phyloP scores from a whole-genome alignment of 2,329 filamentous ascomycete species.

The Leptosphaerulina australis region DNA sequence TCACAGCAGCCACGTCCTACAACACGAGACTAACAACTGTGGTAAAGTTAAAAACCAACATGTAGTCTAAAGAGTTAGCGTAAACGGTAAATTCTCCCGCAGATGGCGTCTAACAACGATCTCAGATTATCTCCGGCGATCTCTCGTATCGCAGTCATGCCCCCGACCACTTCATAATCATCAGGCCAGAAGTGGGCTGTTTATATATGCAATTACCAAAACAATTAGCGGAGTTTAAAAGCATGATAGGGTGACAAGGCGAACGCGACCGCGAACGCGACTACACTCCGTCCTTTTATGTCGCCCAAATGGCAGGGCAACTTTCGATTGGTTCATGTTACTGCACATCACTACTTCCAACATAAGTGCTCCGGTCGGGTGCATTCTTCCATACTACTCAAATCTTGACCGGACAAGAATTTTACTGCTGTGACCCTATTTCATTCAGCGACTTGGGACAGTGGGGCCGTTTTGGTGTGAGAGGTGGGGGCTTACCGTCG shows the following conservation, averaged over 20 bases:
- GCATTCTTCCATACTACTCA: not conserved
- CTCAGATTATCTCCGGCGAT: not conserved
- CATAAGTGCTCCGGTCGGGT: not conserved
- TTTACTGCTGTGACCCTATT: not conserved
- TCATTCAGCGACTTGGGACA: not conserved
- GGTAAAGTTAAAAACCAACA: not conserved
- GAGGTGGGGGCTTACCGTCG: conserved; percentile 1
- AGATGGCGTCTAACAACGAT: not conserved
- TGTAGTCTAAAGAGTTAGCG: not conserved
- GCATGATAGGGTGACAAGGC: not conserved
- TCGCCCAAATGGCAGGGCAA: not conserved
- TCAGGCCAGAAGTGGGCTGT: conserved; percentile 9
- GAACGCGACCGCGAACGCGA: conserved; percentile 1
- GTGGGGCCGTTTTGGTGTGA: conserved; percentile 3
- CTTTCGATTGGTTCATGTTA: not conserved
- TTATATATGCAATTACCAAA: not conserved
- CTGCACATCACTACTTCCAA: not conserved
- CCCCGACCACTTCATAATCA: not conserved
- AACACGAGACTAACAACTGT: not conserved
- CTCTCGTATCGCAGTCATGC: not conserved
- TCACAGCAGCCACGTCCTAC: not conserved
- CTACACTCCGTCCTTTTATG: not conserved
- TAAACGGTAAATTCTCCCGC: not conserved
- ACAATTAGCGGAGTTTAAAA: not conserved
- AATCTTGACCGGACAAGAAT: not conserved